Evolutionary conservation across 1,284 basidiomycete genomes (phyloP), one percentile per base, ranked within the genome.

Genomic region (Exobasidium cylindrosporum): DNA sequence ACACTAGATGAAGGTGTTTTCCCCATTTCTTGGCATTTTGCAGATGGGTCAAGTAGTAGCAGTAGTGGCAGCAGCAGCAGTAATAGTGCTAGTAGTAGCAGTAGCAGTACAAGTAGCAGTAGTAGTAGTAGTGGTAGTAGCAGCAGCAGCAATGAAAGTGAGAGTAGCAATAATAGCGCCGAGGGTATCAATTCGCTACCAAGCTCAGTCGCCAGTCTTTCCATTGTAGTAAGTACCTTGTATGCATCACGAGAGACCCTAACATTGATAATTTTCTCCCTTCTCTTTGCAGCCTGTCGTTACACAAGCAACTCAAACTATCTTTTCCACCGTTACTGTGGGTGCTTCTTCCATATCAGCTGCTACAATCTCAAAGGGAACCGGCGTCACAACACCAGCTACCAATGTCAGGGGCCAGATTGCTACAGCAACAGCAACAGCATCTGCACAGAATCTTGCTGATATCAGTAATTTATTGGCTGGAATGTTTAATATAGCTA

Each of bases 1-100:
- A 63, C 46, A 44, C 32, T 66, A 1, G 32, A 23, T 26, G 21
- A 45, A 7, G 73, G 73, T n/a, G 67, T 73, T 30, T 74, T 74
- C 57, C 58, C 70, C 11, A 74, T 74, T 67, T 35, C 43, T 28
- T 74, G 73, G 73, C 58, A 55, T 6, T 17, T 54, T 5, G 21
- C 13, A 23, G 30, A 26, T 29, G 47, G 21, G 17, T 21, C 14
- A 21, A 21, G 21, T n/a, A 46, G 32, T 28, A 29, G 26, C n/a
- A 50, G 21, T 13, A 50, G 21, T 13, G 26, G 10, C 17, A 10
- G 10, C 7, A 10, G 10, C 35, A 40, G 10, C 35, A 17, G 7
- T 7, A 7, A 10, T 17, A 40, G 35, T 17, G 17, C 7, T 17
- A 7, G 10, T 10, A 40, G 35, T 17, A 40, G 35, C 35, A 7